These are phyloP conservation scores for Fragaria nilgerrensis DNA, from an alignment of 306 rosid species.

Conservation along the genomic window DNA sequence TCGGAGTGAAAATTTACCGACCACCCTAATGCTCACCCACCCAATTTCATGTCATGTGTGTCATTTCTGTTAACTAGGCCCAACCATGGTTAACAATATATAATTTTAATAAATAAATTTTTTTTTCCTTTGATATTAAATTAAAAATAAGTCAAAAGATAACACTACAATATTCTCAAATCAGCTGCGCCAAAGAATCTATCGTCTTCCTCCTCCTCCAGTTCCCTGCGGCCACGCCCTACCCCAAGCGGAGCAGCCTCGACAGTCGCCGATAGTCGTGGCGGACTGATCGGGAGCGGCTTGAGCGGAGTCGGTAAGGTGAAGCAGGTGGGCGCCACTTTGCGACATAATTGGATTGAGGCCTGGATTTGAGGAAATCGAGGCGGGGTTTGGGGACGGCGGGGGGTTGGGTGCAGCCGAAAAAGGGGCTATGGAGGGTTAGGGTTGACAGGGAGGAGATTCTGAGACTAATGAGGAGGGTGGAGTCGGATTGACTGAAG, in stretches of 20 bases:
- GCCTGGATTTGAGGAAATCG: constrained; percentile 76
- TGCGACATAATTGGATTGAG: constrained; percentile 81
- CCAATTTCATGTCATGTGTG: too few relatives aligned
- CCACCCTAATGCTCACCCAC: too few relatives aligned
- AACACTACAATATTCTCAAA: too few relatives aligned
- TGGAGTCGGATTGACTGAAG: constrained; percentile 23
- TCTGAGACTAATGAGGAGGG: constrained; percentile 48
- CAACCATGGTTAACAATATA: too few relatives aligned
- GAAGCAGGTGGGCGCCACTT: constrained; percentile 91
- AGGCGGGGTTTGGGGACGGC: constrained; percentile 62
- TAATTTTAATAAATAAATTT: too few relatives aligned
- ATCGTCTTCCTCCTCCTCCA: constrained; percentile 76
- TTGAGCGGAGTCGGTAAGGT: constrained; percentile 80
- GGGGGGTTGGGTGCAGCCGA: constrained; percentile 47
- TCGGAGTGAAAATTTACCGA: too few relatives aligned
- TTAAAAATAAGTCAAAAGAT: too few relatives aligned
- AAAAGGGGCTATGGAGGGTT: constrained; percentile 37
- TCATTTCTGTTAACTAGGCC: too few relatives aligned
- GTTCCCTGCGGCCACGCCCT: constrained; percentile 64
- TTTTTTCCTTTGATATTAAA: too few relatives aligned
- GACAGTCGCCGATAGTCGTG: constrained; percentile 41
- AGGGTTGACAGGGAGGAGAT: constrained; percentile 42
- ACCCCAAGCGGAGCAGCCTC: constrained; percentile 21
- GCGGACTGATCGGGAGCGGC: constrained; percentile 80
- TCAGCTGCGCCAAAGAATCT: too few relatives aligned